These are phyloP conservation scores for Hepatocystis sp. DNA, from an alignment of 169 alveolate genomes.

Conservation along the genomic window DNA sequence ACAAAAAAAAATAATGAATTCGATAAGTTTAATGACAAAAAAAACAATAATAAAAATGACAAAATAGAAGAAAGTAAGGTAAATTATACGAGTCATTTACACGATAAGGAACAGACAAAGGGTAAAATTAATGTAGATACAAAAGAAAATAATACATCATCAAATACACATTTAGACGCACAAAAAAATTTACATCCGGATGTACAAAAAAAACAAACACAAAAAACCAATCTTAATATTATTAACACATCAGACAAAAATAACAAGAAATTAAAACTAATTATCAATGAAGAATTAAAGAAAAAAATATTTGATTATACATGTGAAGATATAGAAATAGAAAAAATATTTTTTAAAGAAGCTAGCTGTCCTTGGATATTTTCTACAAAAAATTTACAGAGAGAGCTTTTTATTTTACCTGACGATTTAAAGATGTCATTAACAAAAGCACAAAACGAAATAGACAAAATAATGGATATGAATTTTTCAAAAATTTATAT, in stretches of 20 bases:
- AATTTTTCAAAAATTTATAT: slow-evolving; percentile 53
- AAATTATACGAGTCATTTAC: not conserved
- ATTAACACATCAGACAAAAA: slow-evolving; percentile 4
- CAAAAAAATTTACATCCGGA: too few relatives aligned
- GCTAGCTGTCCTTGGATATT: slow-evolving; percentile 54
- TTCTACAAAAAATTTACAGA: slow-evolving; percentile 19
- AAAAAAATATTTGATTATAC: slow-evolving; percentile 54
- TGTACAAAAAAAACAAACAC: too few relatives aligned
- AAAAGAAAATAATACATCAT: too few relatives aligned
- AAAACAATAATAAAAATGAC: not conserved
- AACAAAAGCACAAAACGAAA: slow-evolving; percentile 48
- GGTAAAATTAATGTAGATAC: too few relatives aligned
- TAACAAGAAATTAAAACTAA: slow-evolving; percentile 26
- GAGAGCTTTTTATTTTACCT: slow-evolving; percentile 61
- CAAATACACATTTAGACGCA: too few relatives aligned
- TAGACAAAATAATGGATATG: slow-evolving; percentile 14
- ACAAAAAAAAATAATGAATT: not conserved
- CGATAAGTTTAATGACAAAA: not conserved
- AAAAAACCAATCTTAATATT: too few relatives aligned
- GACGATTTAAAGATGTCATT: slow-evolving; percentile 48
- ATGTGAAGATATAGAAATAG: slow-evolving; percentile 53
- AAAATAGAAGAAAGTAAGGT: not conserved
- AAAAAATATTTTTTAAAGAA: slow-evolving; percentile 49
- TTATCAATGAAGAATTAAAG: slow-evolving; percentile 28
- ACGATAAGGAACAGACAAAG: too few relatives aligned